phyloP scores from a whole-genome alignment of 495 filamentous ascomycete species.

The Corynascus novoguineensis region DNA sequence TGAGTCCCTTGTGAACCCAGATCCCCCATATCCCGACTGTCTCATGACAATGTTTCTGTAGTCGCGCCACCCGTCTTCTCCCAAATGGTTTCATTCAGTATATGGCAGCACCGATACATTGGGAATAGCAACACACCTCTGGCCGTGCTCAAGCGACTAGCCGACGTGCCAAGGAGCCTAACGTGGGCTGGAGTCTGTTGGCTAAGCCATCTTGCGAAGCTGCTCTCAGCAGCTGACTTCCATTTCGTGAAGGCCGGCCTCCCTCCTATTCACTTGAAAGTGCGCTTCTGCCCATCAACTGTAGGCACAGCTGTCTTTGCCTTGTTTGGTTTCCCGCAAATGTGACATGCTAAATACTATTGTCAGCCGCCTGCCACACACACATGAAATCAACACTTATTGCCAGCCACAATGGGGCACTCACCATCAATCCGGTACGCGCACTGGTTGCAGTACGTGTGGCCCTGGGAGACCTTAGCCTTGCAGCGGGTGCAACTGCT shows the following conservation, averaged over 20 bases:
- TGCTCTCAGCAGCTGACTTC: no score
- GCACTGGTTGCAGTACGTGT: constrained; percentile 59
- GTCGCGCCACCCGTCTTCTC: not conserved
- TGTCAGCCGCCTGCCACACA: no score
- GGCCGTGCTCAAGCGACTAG: not conserved
- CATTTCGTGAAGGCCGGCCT: not conserved
- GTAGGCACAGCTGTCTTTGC: constrained; percentile 44
- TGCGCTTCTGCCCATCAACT: constrained; percentile 61
- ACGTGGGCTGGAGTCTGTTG: not conserved
- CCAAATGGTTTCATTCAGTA: not conserved
- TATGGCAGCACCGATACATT: not conserved
- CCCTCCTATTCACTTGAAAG: constrained; percentile 49
- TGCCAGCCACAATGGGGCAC: no score
- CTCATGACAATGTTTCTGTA: not conserved
- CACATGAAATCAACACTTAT: no score
- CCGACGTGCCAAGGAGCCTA: not conserved
- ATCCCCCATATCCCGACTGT: no score
- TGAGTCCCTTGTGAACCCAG: no score
- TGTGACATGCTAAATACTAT: constrained; percentile 61
- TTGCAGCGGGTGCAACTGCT: constrained; percentile 56
- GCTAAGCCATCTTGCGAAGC: not conserved
- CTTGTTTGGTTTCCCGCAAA: constrained; percentile 60
- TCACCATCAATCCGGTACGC: constrained; percentile 61
- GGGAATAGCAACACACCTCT: constrained; percentile 5
- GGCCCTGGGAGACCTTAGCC: constrained; percentile 59